Evolutionary conservation across 805 yeast species (phyloP), one percentile per base, ranked within the genome.

Genomic region (Pichia eremophila): DNA sequence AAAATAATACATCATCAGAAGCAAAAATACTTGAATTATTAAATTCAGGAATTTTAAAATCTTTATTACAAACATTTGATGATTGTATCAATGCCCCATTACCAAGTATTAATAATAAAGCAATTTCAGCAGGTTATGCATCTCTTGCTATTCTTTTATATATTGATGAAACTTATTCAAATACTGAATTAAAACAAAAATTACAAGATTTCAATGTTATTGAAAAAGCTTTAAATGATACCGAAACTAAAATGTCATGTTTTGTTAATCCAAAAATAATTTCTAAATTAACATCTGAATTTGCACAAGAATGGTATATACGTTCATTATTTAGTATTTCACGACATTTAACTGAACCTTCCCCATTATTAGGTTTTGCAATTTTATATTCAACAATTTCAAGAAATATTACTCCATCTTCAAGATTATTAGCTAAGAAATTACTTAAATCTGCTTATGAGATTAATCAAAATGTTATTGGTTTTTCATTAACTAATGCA

Each of bases 51-150:
- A 17, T 54, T 40, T 25, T 46, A 4, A 47, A 45, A 14, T 47
- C 49, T 4, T 44, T 54, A 17, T 43, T 47, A 12, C 27, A 47
- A 10, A 43, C 44, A 2, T 49, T 73, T 18, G 64, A 66, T 1
- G 83, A 77, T 39, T 72, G 78, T 40, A 59, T 67, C 37, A 55
- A 67, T 15, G 67, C 79, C 35, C 86, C 89, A 19, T 64, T 76
- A 38, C 72, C 79, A 17, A 68, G 78, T 28, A 68, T 77, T 14
- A 64, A 78, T 40, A 74, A 70, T 60, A 73, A 77, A 60, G 67
- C 75, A 10, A 72, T 81, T 17, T 63, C 73, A 3, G 73, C 77
- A 44, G 79, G 81, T 4, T 81, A 77, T 58, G 80, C 81, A 2
- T 63, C 74, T 3, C 53, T 69, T 50, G 51, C 52, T 10, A 46